Conservation (phyloP, 2,329 filamentous ascomycete species). For the Blastomyces percursus region DNA sequence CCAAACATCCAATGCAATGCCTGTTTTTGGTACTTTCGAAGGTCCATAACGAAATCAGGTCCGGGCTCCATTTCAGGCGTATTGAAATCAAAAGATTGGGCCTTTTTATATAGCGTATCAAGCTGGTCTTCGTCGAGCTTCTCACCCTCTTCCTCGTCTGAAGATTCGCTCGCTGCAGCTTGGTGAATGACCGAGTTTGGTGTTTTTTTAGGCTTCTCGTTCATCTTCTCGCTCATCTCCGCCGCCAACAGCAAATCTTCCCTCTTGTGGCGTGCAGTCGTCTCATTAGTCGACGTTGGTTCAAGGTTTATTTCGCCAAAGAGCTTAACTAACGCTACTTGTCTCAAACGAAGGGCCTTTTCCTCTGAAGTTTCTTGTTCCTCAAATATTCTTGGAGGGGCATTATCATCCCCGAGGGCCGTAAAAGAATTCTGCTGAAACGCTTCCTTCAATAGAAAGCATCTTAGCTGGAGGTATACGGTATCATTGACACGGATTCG, state of each 20-base stretch:
- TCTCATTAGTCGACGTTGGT: conserved; percentile 62
- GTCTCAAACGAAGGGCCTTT: conserved; percentile 67
- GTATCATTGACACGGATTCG: conserved; percentile 81
- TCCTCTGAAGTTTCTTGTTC: conserved; percentile 79
- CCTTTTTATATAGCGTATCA: conserved; percentile 86
- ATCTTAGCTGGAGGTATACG: conserved; percentile 77
- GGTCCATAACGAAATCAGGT: conserved; percentile 65
- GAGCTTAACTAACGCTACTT: conserved; percentile 77
- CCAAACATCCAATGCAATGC: conserved; percentile 92
- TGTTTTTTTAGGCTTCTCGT: conserved; percentile 61
- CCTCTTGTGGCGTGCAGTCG: conserved; percentile 66
- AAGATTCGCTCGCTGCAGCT: conserved; percentile 35
- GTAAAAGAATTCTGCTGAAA: conserved; percentile 57
- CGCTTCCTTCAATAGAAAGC: conserved; percentile 60
- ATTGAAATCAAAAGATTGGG: conserved; percentile 90
- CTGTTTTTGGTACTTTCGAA: conserved; percentile 92
- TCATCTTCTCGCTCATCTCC: conserved; percentile 74
- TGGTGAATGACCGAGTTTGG: conserved; percentile 31
- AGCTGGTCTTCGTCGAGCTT: conserved; percentile 94
- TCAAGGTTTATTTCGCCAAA: conserved; percentile 81
- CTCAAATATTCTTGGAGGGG: conserved; percentile 64
- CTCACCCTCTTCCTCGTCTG: conserved; percentile 69
- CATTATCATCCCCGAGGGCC: conserved; percentile 53
- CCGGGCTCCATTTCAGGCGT: conserved; percentile 80
- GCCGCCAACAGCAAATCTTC: conserved; percentile 77